Conservation (phyloP, 495 filamentous ascomycete genomes). For the Aspergillus homomorphus region DNA sequence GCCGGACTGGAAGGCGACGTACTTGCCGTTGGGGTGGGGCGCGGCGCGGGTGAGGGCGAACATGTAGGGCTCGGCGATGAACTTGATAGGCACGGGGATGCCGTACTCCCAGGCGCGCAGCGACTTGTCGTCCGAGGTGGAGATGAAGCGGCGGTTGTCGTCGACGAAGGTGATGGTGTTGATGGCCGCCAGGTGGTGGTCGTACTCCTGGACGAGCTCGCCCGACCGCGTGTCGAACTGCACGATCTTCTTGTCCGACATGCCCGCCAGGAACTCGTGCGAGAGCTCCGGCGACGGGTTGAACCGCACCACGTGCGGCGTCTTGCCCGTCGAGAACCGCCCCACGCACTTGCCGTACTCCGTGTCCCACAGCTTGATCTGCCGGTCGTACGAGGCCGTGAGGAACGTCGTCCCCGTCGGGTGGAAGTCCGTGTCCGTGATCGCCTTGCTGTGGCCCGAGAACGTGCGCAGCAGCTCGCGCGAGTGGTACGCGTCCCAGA, state of each 20-base stretch:
- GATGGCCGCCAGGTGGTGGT: constrained; percentile 94
- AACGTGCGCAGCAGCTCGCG: constrained; percentile 86
- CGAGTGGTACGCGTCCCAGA: constrained; percentile 91
- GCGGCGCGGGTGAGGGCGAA: constrained; percentile 81
- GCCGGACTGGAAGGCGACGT: constrained; percentile 84
- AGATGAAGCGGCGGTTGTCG: constrained; percentile 92
- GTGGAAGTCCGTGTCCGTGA: constrained; percentile 89
- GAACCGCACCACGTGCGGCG: constrained; percentile 91
- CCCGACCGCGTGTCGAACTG: constrained; percentile 89
- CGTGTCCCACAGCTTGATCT: constrained; percentile 97
- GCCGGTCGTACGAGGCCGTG: constrained; percentile 86
- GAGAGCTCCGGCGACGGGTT: constrained; percentile 73
- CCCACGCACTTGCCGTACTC: constrained; percentile 86
- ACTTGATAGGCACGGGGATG: constrained; percentile 87
- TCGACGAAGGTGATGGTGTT: constrained; percentile 98
- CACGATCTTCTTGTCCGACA: constrained; percentile 98
- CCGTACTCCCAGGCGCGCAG: constrained; percentile 96
- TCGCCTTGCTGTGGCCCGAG: constrained; percentile 82
- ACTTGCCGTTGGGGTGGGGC: constrained; percentile 83
- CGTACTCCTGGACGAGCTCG: constrained; percentile 93
- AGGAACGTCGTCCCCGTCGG: constrained; percentile 79
- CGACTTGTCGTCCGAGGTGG: constrained; percentile 94
- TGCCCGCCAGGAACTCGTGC: constrained; percentile 90
- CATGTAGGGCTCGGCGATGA: constrained; percentile 95
- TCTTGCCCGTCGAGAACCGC: constrained; percentile 88